Conservation (phyloP, 495 filamentous ascomycete species). For the Hyaloscypha variabilis region DNA sequence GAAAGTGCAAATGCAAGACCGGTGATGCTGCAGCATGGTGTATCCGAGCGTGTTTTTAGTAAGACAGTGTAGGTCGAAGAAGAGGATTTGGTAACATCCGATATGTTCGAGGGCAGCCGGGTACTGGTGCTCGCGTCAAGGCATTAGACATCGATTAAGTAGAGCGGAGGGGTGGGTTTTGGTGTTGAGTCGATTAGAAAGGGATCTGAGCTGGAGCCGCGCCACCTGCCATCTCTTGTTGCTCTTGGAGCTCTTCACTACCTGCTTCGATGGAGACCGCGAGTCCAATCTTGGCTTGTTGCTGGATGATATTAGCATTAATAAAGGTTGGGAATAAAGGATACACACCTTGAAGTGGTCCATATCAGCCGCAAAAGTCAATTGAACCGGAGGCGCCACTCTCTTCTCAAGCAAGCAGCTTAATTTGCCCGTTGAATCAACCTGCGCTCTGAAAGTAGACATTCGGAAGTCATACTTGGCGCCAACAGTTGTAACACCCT, state of each 20-base stretch:
- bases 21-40: slow-evolving; percentile 14
- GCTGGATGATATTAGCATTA: slow-evolving; percentile 53
- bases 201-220: slow-evolving; percentile 55
- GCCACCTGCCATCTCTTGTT: slow-evolving; percentile 66
- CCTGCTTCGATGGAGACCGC: slow-evolving; percentile 92
- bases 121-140: slow-evolving; percentile 18
- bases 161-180: slow-evolving; percentile 29
- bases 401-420: slow-evolving; percentile 94
- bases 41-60: slow-evolving; percentile 27
- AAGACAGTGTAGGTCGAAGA: slow-evolving; percentile 29
- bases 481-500: slow-evolving; percentile 87
- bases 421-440: slow-evolving; percentile 93
- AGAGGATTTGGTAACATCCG: slow-evolving; percentile 22
- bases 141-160: slow-evolving; percentile 32
- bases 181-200: slow-evolving; percentile 44
- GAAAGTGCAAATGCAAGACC: slow-evolving; percentile 20
- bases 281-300: slow-evolving; percentile 92
- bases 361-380: slow-evolving; percentile 96
- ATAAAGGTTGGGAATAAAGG: slow-evolving; percentile 29
- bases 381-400: slow-evolving; percentile 82
- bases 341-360: slow-evolving; percentile 89
- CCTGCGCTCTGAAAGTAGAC: slow-evolving; percentile 91
- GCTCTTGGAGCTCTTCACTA: slow-evolving; percentile 87
- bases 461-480: slow-evolving; percentile 98
- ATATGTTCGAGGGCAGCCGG: slow-evolving; percentile 23